Evolutionary conservation across 225 moss, liverwort and hornwort species (phyloP), one percentile per base, ranked within the genome.

Genomic region (Pseudisothecium myosuroides): DNA sequence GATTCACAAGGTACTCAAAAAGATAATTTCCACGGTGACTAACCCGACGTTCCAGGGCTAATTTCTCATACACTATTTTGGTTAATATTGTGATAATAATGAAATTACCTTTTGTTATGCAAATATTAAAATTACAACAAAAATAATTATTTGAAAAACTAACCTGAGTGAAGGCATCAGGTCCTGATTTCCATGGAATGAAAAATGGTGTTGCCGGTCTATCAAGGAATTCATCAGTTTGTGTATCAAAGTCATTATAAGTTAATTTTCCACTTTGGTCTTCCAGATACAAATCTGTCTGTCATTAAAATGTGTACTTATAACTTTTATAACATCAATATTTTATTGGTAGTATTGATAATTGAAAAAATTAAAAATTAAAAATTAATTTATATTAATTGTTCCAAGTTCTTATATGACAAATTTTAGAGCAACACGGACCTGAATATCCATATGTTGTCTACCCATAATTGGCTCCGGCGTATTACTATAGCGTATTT

Each of bases 171-270:
- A 96, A 96, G 47, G 93, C 94, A 90, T 99, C 97, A 24, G 96
- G 96, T 9, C 99, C 99, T 20, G 99, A 97, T 55, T 99, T 99
- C 97, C 97, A 96, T 68, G 99, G 99, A 89, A 99, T 99, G 78
- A 97, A 99, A 60, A 94, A 96, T 5, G 97, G 99, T 12, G 97
- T 99, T 61, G 93, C 94, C 0, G 96, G 97, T 23, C 96, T 93
- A 61, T 99, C 96, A 5, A 99, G 93, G 82, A 99, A 99, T 23
- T 96, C 96, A 88, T 99, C 99, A 24, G 97, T 99, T 93, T 99
- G 97, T 19, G 96, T 99, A 90, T 95, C 95, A 59, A 94, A 96
- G 67, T 99, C 97, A 90, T 95, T 97, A 39, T 94, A 95, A 8
- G 93, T 90, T 73, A 92, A 90, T 76, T 93, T 94, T 13, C 85